These are phyloP conservation scores for Sclerotinia sclerotiorum DNA, from an alignment of 2,329 filamentous ascomycete species.

Conservation along the genomic window DNA sequence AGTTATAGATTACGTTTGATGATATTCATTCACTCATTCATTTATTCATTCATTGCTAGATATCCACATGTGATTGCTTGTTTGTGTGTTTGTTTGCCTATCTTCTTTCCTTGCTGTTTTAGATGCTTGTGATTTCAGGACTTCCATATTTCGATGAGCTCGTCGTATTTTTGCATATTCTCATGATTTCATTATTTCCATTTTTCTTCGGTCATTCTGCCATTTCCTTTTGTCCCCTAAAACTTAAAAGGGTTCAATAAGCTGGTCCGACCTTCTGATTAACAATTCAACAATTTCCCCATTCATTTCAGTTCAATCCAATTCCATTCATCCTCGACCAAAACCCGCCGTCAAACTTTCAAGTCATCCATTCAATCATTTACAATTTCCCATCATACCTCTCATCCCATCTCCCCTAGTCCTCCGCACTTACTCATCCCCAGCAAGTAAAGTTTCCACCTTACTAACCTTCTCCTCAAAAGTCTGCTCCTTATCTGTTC, in stretches of 20 bases:
- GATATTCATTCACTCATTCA: no score
- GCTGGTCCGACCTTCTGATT: no score
- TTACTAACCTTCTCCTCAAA: constrained; percentile 40
- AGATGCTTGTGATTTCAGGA: neutral
- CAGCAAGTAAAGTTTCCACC: constrained; percentile 38
- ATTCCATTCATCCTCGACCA: no score
- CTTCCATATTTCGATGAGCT: neutral
- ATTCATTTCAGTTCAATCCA: no score
- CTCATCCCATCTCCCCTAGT: neutral
- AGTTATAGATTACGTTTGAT: neutral
- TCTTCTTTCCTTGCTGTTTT: neutral
- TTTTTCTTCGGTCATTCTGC: no score
- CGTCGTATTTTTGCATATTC: no score
- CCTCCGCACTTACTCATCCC: constrained; percentile 24
- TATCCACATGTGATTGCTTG: neutral
- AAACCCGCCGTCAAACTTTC: no score
- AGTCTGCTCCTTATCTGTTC: constrained; percentile 39
- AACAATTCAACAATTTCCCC: neutral
- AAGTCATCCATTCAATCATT: no score
- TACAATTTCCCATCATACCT: neutral
- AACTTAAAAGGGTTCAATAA: no score
- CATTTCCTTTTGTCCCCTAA: no score
- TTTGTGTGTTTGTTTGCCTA: neutral
- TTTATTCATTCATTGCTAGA: neutral
- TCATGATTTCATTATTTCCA: no score